Conservation (phyloP, 352 stramenopile species). For the Globisporangium polare region DNA sequence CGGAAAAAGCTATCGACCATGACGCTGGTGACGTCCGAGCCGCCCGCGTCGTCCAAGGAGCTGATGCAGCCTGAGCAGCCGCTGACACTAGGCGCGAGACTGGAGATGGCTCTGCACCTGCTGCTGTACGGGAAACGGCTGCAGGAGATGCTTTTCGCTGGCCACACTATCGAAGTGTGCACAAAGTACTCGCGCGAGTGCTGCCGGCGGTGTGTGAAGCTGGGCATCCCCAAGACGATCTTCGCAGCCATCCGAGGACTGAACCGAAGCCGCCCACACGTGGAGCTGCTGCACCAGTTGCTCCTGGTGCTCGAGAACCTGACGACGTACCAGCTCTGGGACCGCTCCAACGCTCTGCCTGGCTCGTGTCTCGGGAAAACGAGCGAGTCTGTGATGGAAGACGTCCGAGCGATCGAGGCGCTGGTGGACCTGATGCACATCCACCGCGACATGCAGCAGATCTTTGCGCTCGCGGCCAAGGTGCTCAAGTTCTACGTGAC, state of each 20-base stretch:
- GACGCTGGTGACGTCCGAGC: slow-evolving; percentile 30
- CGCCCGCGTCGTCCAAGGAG: slow-evolving; percentile 12
- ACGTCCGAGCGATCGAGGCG: slow-evolving; percentile 73
- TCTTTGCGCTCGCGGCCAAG: slow-evolving; percentile 67
- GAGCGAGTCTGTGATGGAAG: slow-evolving; percentile 47
- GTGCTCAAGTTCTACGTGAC: slow-evolving; percentile 63
- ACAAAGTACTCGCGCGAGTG: slow-evolving; percentile 90
- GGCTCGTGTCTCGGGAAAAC: slow-evolving; percentile 24
- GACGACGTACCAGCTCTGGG: slow-evolving; percentile 54
- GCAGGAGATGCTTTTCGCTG: slow-evolving; percentile 90
- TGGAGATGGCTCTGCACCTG: slow-evolving; percentile 74
- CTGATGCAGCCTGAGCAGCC: slow-evolving; percentile 24
- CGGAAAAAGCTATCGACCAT: slow-evolving; percentile 57
- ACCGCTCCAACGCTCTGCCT: slow-evolving; percentile 6
- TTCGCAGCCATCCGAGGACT: slow-evolving; percentile 90
- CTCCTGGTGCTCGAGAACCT: slow-evolving; percentile 88
- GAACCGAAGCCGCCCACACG: slow-evolving; percentile 94
- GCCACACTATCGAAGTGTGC: slow-evolving; percentile 89
- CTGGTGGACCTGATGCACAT: slow-evolving; percentile 95
- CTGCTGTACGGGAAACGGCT: slow-evolving; percentile 82
- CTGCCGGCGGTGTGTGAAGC: slow-evolving; percentile 85
- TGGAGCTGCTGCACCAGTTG: slow-evolving; percentile 91
- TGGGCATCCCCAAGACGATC: slow-evolving; percentile 87
- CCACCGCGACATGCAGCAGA: slow-evolving; percentile 87
- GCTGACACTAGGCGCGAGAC: slow-evolving; percentile 48